Base-by-base conservation (phyloP, 2,329 filamentous ascomycete genomes). In the Esteya vermicola region DNA sequence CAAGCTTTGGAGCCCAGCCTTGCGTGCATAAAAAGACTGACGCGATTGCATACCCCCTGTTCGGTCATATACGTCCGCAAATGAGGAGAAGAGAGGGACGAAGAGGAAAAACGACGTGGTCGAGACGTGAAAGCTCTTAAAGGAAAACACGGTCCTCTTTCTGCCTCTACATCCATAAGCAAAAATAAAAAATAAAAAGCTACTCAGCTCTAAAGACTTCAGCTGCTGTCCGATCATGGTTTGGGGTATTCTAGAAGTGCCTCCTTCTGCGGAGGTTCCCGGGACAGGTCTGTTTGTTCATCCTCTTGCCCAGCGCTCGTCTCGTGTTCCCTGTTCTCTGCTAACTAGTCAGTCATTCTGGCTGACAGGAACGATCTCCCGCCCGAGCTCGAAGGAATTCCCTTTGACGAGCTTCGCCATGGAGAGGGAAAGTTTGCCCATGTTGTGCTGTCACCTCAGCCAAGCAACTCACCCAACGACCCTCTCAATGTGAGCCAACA, bases 401-500 rank as follows among this genome's bases (percentile, higher is more conserved):
- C 62, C 1, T 52, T 55, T 31, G 58, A 63, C 19, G 50, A 61
- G 2, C 60, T 63, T 5, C 60, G 60, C 39, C 59, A 60, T 37
- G 60, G 57, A 26, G 52, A 46, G 6, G 59, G 58, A 18, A 51
- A 51, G 9, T 49, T 53, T 43, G 48, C 51, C 23, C 47, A 59
- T 42, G 51, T 61, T 19, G 58, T 63, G 16, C 50, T 63, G 30
- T 52, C 57, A 4, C 59, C 65, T n/a, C 65, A 68, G 48, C 65
- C 65, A 6, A 61, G 57, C 16, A 59, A 64, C 45, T 64, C 59
- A 33, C 65, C 64, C 0, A 68, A 68, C 41, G 65, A 69, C 43
- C 65, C 65, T 3, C 46, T 68, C 9, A 68, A 67, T 40, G 62
- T 62, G 41, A n/a, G 28, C 18, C 9, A n/a, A n/a, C n/a, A n/a